Evolutionary conservation across 176 grass and related monocot genomes (phyloP), one percentile per base, ranked within the genome.

Genomic region (Typha latifolia): DNA sequence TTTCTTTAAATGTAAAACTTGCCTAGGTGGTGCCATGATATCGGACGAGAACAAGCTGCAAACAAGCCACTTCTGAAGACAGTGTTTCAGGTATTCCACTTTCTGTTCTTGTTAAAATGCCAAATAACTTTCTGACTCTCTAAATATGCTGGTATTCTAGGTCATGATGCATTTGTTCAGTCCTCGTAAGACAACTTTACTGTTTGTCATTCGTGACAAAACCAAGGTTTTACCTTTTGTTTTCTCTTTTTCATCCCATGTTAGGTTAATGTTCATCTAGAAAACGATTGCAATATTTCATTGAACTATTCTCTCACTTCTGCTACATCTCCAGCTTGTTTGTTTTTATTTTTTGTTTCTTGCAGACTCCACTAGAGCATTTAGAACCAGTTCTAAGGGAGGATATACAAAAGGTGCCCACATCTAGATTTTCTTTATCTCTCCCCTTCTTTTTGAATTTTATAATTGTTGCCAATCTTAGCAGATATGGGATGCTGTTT

Each of bases 21-120:
- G 62, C 83, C 56, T 48, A 95, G 90, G 65, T 95, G 90, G 90
- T 95, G 90, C 53, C 90, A 95, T 74, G 90, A 95, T 50, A 90
- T 95, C 74, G 86, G 90, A 5, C 78, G 83, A 77, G 83, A 95
- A 59, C 83, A 87, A 62, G 90, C 83, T 63, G 86, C 90, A 61
- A 90, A 90, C 69, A 86, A 85, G 49, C 81, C 83, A 66, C 83
- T 90, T 70, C 72, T 95, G 64, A 90, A 81, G 79, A 90, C 81
- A 37, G 79, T 95, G 50, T 95, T 95, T 80, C 64, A 87, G 86
- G 90, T 90, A 64, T 47, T 68, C 9, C 49, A 47, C 13, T 87
- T 49, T 73, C 12, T 26, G 3, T 68, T 67, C 23, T 47, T 65
- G 61, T 16, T 9, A 43, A 43, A 6, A 62, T 73, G 70, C 55